Conservation (phyloP, 2,329 filamentous ascomycete species). For the Neoscytalidium dimidiatum region DNA sequence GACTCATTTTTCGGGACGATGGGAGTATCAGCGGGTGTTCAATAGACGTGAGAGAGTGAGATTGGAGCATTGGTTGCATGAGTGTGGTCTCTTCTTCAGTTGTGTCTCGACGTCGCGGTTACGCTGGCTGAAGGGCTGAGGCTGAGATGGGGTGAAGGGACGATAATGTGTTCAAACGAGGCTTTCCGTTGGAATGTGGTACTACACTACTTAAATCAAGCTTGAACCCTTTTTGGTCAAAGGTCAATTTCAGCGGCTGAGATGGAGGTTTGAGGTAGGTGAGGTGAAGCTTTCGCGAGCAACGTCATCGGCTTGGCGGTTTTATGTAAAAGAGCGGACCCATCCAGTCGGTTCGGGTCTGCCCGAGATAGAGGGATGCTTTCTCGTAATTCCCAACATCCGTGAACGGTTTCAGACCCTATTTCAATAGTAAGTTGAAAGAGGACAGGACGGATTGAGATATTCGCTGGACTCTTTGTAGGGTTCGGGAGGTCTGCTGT, state of each 20-base stretch:
- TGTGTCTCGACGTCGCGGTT: neutral
- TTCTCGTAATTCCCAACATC: neutral
- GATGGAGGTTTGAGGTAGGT: neutral
- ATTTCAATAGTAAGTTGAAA: too few species aligned
- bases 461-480: too few species aligned
- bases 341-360: neutral
- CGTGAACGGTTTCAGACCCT: too few species aligned
- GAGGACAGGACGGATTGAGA: too few species aligned
- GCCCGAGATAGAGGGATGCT: neutral
- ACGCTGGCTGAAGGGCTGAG: neutral
- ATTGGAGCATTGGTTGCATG: constrained; percentile 2
- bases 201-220: too few species aligned
- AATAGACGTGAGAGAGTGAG: constrained; percentile 3
- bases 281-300: neutral
- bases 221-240: too few species aligned
- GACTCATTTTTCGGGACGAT: neutral
- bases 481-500: too few species aligned
- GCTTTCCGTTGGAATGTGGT: neutral
- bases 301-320: neutral
- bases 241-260: too few species aligned
- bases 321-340: neutral
- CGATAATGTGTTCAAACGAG: constrained; percentile 9
- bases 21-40: constrained; percentile 7
- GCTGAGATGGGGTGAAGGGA: neutral
- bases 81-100: neutral